Evolutionary conservation across 768 basidiomycete species (phyloP).

Genomic region (Cystobasidium onofrii): DNA sequence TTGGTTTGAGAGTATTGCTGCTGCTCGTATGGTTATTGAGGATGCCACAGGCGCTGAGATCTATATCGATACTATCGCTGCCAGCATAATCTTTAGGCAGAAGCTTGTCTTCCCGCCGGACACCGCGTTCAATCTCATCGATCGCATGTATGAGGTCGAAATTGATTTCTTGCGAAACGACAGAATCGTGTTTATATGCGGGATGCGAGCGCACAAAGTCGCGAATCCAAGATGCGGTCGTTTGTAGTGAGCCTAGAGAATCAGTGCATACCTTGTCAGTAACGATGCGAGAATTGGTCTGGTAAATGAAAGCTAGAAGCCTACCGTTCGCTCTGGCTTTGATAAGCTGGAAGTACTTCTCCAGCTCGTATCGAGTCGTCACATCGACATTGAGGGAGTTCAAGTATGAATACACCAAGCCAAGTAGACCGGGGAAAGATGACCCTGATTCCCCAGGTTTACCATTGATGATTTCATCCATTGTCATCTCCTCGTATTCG

Average conservation of each 20-base stretch:
- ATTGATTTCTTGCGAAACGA: constrained; percentile 80
- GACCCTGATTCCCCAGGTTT: constrained; percentile 47
- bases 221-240: constrained; percentile 87
- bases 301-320: constrained; percentile 38
- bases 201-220: constrained; percentile 84
- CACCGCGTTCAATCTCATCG: constrained; percentile 66
- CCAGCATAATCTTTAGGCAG: constrained; percentile 24
- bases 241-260: constrained; percentile 61
- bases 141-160: constrained; percentile 83
- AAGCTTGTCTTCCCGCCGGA: constrained; percentile 8
- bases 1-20: background rate
- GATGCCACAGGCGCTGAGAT: background rate
- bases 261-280: constrained; percentile 11
- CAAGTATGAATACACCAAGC: constrained; percentile 53
- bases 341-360: constrained; percentile 71
- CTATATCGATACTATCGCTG: constrained; percentile 8
- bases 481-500: constrained; percentile 85
- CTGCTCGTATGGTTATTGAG: background rate
- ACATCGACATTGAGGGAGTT: constrained; percentile 71
- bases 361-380: constrained; percentile 56
- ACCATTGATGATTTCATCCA: constrained; percentile 91
- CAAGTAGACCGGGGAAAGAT: constrained; percentile 28
- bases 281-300: too few species aligned
- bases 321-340: constrained; percentile 69
- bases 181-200: constrained; percentile 84